Conservation (phyloP, 2,329 filamentous ascomycete genomes). For the Biscogniauxia marginata region DNA sequence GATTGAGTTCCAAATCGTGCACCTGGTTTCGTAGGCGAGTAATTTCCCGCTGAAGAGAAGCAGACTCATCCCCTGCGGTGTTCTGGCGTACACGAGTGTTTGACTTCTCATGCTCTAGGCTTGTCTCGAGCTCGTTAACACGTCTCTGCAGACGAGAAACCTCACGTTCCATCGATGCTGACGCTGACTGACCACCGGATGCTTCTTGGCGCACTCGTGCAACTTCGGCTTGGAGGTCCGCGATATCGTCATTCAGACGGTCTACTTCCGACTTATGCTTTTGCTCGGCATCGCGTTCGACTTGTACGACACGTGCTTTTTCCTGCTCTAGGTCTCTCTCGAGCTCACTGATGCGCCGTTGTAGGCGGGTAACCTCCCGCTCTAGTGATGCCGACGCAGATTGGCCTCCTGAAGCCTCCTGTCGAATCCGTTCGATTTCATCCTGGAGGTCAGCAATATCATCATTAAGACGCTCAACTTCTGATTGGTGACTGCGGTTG, state of each 20-base stretch:
- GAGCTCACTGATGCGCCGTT: slow-evolving; percentile 45
- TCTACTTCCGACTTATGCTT: slow-evolving; percentile 55
- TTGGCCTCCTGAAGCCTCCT: slow-evolving; percentile 58
- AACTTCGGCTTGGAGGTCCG: slow-evolving; percentile 45
- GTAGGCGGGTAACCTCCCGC: slow-evolving; percentile 54
- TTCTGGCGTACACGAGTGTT: slow-evolving; percentile 68
- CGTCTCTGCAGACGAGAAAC: slow-evolving; percentile 21
- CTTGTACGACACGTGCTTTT: slow-evolving; percentile 62
- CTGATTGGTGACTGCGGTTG: slow-evolving; percentile 49
- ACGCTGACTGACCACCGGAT: slow-evolving; percentile 22
- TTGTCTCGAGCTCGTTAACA: slow-evolving; percentile 23
- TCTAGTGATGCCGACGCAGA: slow-evolving; percentile 63
- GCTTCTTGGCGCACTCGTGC: slow-evolving; percentile 25
- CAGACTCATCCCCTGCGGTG: slow-evolving; percentile 62
- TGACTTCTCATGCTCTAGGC: slow-evolving; percentile 55
- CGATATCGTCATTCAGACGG: slow-evolving; percentile 46
- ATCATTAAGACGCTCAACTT: slow-evolving; percentile 47
- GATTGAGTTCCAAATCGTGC: slow-evolving; percentile 46
- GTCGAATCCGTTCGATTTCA: slow-evolving; percentile 51
- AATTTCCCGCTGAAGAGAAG: slow-evolving; percentile 63
- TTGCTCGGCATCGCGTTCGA: slow-evolving; percentile 56
- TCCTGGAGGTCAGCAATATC: slow-evolving; percentile 62
- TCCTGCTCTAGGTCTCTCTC: slow-evolving; percentile 44
- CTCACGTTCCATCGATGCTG: slow-evolving; percentile 24
- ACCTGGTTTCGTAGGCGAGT: slow-evolving; percentile 46